Conservation (phyloP, 2,329 filamentous ascomycete species). For the Ophiocordyceps unilateralis region DNA sequence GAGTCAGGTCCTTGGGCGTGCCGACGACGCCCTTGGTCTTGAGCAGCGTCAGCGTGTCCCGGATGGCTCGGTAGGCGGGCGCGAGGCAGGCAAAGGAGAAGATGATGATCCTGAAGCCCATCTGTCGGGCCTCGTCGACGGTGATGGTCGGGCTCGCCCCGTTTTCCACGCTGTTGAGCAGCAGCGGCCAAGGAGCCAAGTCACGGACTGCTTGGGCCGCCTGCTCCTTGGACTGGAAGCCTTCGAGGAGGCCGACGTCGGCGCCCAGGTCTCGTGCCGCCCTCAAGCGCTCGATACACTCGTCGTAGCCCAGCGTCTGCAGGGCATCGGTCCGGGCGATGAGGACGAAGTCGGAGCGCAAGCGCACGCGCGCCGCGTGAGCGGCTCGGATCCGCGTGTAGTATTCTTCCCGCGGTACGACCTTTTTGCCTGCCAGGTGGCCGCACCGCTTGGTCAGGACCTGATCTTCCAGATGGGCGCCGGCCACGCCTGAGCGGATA, state of each 20-base stretch:
- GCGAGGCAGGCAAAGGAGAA: neutral
- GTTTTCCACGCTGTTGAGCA: neutral
- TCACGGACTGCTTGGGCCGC: neutral
- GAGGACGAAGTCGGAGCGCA: neutral
- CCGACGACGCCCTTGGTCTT: neutral
- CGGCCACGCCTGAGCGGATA: neutral
- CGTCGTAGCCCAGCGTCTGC: neutral
- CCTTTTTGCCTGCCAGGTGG: neutral
- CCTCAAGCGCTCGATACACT: neutral
- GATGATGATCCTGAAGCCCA: neutral
- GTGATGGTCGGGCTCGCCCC: neutral
- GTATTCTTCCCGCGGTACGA: neutral
- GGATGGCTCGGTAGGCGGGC: neutral
- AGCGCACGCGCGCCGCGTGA: neutral
- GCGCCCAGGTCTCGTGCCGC: neutral
- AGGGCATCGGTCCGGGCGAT: neutral
- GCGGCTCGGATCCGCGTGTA: neutral
- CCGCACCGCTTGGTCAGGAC: neutral
- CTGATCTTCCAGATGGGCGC: neutral
- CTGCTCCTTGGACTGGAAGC: neutral
- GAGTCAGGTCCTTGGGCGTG: neutral
- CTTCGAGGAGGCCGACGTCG: neutral
- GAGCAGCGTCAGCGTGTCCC: neutral
- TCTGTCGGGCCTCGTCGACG: neutral
- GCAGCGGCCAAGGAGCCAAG: neutral